These are phyloP conservation scores for Talaromyces sp. DNA, from an alignment of 2,329 filamentous ascomycete species.

Conservation along the genomic window DNA sequence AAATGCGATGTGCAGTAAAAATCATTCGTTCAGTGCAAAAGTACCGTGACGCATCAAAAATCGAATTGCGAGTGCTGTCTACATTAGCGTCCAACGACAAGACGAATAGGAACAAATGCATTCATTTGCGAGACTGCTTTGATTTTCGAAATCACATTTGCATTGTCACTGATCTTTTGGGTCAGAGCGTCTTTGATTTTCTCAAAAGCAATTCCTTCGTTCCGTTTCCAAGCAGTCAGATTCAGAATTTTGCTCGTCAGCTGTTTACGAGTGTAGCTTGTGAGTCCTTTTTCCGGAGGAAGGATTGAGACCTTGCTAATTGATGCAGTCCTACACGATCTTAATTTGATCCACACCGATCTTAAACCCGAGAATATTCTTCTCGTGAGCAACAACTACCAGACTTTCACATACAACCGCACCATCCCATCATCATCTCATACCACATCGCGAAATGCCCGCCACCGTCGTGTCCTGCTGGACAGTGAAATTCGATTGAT, in stretches of 20 bases:
- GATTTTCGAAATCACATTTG: conserved; percentile 97
- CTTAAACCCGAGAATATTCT: conserved; percentile 68
- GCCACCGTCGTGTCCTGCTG: conserved; percentile 62
- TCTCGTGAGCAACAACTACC: conserved; percentile 63
- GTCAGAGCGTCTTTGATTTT: conserved; percentile 97
- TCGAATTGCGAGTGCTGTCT: conserved; percentile 88
- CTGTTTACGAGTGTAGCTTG: conserved; percentile 97
- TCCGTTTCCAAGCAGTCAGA: conserved; percentile 96
- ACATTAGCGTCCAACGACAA: conserved; percentile 90
- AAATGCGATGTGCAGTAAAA: conserved; percentile 87
- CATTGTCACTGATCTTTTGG: conserved; percentile 73
- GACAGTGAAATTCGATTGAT: conserved; percentile 67
- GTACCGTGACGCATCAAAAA: conserved; percentile 92
- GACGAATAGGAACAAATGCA: conserved; percentile 91
- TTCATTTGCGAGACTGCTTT: conserved; percentile 94
- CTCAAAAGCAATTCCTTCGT: conserved; percentile 93
- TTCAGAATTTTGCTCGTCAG: conserved; percentile 93
- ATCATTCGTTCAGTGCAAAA: conserved; percentile 98
- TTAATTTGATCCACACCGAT: conserved; percentile 93
- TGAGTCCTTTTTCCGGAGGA: conserved; percentile 50
- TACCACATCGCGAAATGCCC: conserved; percentile 56
- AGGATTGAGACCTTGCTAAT: conserved; percentile 28
- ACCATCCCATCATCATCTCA: conserved; percentile 65
- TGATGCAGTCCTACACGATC: conserved; percentile 78
- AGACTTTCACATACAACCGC: conserved; percentile 68